Conservation (phyloP, 116 monocot species). For the Thalassia testudinum region DNA sequence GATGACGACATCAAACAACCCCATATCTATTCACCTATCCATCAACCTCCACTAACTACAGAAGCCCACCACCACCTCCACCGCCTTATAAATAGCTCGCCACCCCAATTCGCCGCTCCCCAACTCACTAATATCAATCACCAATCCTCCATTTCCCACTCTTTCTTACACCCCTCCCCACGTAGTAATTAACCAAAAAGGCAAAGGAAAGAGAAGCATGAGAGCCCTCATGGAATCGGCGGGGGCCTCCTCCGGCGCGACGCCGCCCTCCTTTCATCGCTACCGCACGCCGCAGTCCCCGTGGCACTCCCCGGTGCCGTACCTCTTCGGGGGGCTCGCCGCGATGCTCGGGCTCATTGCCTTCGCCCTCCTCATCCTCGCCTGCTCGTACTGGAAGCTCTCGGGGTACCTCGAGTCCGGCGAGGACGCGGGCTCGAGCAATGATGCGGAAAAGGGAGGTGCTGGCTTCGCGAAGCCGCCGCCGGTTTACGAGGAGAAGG, state of each 20-base stretch:
- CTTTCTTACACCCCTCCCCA: not conserved
- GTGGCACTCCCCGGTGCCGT: slow-evolving; percentile 74
- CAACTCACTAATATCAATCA: not conserved
- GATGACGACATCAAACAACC: too few relatives aligned
- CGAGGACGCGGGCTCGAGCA: not conserved
- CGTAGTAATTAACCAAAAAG: too few relatives aligned
- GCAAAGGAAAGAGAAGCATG: not conserved
- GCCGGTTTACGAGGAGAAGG: slow-evolving; percentile 10
- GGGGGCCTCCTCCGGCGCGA: not conserved
- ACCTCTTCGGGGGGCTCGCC: slow-evolving; percentile 57
- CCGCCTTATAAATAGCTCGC: not conserved
- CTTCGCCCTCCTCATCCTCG: slow-evolving; percentile 50
- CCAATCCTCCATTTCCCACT: not conserved
- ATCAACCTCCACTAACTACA: too few relatives aligned
- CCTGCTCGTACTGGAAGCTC: slow-evolving; percentile 61
- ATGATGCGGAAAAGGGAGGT: not conserved
- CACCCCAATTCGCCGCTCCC: not conserved
- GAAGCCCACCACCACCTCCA: not conserved
- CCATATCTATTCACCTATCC: too few relatives aligned
- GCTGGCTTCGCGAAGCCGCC: not conserved
- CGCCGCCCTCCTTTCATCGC: not conserved
- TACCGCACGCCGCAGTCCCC: slow-evolving; percentile 9
- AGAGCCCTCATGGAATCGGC: not conserved
- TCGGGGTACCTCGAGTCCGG: slow-evolving; percentile 26
- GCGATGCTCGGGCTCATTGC: slow-evolving; percentile 52